These are phyloP conservation scores for Paraphoma sp. DNA, from an alignment of 2,329 filamentous ascomycete species.

Conservation along the genomic window DNA sequence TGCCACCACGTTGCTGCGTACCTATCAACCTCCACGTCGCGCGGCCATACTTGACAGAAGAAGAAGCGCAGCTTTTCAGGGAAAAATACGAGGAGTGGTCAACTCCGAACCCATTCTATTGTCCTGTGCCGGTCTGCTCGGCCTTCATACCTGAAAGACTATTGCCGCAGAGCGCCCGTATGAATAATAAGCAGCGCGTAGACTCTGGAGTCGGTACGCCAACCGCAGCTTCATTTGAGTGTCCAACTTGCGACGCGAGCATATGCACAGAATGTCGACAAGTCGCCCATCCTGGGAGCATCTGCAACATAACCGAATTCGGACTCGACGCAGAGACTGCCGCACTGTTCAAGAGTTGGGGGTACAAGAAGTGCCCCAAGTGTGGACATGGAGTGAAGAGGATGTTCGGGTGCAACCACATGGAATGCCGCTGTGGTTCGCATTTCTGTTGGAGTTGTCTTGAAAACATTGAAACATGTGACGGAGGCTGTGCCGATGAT, in stretches of 20 bases:
- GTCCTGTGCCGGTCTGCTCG: conserved; percentile 57
- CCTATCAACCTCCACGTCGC: conserved; percentile 53
- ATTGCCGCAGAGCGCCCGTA: conserved; percentile 15
- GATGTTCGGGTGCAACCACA: conserved; percentile 58
- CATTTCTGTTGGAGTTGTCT: conserved; percentile 59
- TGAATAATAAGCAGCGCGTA: conserved; percentile 26
- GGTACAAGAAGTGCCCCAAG: conserved; percentile 59
- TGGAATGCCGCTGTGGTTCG: conserved; percentile 58
- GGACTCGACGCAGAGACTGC: conserved; percentile 46
- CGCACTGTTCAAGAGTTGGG: conserved; percentile 50
- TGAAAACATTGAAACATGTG: conserved; percentile 41
- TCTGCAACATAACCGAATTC: conserved; percentile 43
- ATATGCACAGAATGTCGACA: conserved; percentile 56
- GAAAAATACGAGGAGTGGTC: conserved; percentile 57
- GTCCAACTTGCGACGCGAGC: conserved; percentile 51
- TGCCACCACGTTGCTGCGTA: conserved; percentile 57
- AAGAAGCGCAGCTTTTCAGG: conserved; percentile 47
- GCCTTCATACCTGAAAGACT: conserved; percentile 51
- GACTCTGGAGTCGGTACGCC: conserved; percentile 37
- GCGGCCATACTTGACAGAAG: conserved; percentile 41
- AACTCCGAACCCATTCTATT: conserved; percentile 56
- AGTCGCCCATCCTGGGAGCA: conserved; percentile 46
- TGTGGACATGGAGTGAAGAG: conserved; percentile 56
- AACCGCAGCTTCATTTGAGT: conserved; percentile 41
- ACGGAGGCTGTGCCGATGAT: conserved; percentile 22